A percentile compares a stretch with the other conserved stretches of the same genome.
Conservation (phyloP, 768 basidiomycete genomes). For the Fomitopsis serialis region DNA sequence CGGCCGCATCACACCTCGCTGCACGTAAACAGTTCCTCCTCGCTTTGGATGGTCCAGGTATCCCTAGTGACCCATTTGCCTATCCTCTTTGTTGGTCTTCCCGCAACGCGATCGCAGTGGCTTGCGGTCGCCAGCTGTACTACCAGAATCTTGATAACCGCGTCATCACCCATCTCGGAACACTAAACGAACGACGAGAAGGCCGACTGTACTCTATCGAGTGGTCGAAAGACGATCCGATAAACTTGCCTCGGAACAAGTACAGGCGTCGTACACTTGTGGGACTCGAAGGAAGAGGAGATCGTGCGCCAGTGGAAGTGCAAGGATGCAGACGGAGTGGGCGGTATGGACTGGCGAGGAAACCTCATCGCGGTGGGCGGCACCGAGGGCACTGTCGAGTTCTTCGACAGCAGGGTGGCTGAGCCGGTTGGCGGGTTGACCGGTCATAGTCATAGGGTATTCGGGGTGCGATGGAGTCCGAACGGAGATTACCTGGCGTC, state of each 20-base stretch:
- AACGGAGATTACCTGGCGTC: constrained; percentile 36
- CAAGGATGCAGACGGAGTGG: constrained; percentile 1
- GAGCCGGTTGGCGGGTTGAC: constrained; percentile 23
- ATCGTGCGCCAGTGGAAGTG: constrained; percentile 21
- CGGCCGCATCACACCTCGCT: constrained; percentile 54
- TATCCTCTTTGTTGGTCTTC: constrained; percentile 59
- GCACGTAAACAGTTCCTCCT: constrained; percentile 49
- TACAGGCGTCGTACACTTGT: constrained; percentile 45
- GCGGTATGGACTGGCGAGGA: constrained; percentile 37
- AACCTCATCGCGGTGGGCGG: constrained; percentile 34
- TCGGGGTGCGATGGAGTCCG: constrained; percentile 37
- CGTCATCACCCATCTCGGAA: constrained; percentile 46
- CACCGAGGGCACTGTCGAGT: constrained; percentile 31
- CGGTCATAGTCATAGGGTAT: constrained; percentile 29
- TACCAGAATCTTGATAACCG: constrained; percentile 58
- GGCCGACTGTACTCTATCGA: constrained; percentile 42
- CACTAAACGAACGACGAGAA: constrained; percentile 24
- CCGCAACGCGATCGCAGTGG: constrained; percentile 56
- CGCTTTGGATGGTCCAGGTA: constrained; percentile 61
- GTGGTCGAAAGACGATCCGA: constrained; percentile 43
- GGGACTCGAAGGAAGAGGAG: constrained; percentile 38
- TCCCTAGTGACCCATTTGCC: constrained; percentile 47
- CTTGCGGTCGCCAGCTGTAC: constrained; percentile 53
- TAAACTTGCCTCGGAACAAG: constrained; percentile 49
- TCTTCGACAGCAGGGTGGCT: constrained; percentile 32